Conservation (phyloP, 2,329 filamentous ascomycete genomes). For the Colletotrichum brevisporum region DNA sequence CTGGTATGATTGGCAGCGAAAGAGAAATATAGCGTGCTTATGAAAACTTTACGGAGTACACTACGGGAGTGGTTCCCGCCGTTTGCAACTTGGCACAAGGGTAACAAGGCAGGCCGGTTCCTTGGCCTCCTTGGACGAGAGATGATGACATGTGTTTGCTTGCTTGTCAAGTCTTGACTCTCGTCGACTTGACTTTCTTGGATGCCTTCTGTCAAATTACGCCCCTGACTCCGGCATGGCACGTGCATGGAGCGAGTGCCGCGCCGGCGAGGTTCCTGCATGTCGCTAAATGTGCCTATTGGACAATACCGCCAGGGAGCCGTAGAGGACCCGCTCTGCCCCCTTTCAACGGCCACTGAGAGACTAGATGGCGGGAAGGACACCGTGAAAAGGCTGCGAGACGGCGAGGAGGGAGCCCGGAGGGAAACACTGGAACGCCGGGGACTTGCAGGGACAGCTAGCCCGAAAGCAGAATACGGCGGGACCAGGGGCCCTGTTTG, state of each 20-base stretch:
- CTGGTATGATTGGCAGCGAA: not conserved
- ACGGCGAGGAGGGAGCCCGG: conserved; percentile 7
- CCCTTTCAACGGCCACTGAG: not conserved
- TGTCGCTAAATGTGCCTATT: conserved; percentile 35
- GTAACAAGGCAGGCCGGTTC: not conserved
- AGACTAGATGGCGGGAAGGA: not conserved
- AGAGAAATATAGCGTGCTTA: no score
- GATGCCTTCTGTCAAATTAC: conserved; percentile 23
- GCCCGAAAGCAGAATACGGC: not conserved
- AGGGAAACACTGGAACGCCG: conserved; percentile 1
- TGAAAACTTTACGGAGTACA: no score
- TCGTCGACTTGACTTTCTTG: conserved; percentile 9
- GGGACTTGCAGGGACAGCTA: conserved; percentile 19
- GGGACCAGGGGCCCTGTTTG: not conserved
- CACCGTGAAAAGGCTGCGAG: not conserved
- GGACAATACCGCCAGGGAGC: not conserved
- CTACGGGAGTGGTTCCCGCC: no score
- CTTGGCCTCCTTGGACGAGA: not conserved
- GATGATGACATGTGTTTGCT: not conserved
- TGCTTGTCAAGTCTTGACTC: conserved; percentile 2
- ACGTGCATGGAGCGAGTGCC: conserved; percentile 29
- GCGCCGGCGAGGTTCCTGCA: conserved; percentile 22
- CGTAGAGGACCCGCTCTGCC: no score
- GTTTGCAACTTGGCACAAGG: no score
- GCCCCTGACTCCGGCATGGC: conserved; percentile 34